phyloP scores from a whole-genome alignment of 1,139 yeast species.

The Geotrichum australiense region DNA sequence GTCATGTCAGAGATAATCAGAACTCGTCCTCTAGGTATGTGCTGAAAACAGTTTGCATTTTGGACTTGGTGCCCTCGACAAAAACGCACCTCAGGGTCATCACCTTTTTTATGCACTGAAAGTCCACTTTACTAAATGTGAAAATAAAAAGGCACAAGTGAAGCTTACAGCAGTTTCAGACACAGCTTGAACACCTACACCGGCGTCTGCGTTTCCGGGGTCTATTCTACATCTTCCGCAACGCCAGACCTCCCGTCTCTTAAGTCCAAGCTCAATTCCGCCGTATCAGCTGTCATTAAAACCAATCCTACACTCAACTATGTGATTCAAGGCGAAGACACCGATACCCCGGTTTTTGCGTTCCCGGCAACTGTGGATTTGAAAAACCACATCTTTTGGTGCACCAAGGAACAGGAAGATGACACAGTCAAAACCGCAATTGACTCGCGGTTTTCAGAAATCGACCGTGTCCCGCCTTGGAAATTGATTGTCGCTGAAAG shows the following conservation, averaged over 20 bases:
- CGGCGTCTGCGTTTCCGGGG: constrained; percentile 7
- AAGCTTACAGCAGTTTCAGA: constrained; percentile 4
- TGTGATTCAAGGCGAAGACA: neutral
- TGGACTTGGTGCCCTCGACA: too few species aligned
- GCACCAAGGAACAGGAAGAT: neutral
- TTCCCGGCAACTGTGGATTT: constrained; percentile 7
- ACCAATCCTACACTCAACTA: constrained; percentile 6
- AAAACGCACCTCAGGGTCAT: too few species aligned
- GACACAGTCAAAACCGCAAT: neutral
- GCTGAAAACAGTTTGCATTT: too few species aligned
- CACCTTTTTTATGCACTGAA: too few species aligned
- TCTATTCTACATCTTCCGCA: too few species aligned
- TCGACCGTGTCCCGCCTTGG: constrained; percentile 18
- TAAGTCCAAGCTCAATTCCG: neutral
- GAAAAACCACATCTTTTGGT: constrained; percentile 5
- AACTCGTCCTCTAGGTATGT: too few species aligned
- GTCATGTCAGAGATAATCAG: too few species aligned
- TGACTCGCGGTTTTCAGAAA: neutral
- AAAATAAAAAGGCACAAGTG: constrained; percentile 11
- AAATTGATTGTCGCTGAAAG: constrained; percentile 6
- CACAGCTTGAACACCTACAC: constrained; percentile 9
- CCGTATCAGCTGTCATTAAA: neutral
- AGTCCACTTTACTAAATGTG: too few species aligned
- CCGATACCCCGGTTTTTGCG: neutral
- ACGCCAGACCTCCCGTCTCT: neutral